Base-by-base conservation (phyloP, 2,329 filamentous ascomycete species). In the Fusarium lyarnte region DNA sequence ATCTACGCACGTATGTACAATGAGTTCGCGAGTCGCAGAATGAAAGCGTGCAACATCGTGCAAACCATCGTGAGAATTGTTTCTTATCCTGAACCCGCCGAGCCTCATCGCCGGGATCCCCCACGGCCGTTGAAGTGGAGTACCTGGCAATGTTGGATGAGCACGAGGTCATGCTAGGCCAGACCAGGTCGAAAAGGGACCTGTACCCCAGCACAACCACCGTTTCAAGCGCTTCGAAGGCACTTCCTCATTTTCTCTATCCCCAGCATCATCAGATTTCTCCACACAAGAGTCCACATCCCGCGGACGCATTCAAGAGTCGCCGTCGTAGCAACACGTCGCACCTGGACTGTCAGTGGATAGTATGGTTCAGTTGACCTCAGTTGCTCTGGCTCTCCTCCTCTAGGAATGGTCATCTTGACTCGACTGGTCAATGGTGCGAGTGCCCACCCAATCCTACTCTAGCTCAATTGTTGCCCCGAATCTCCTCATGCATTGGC, bases 381-480 rank as follows among this genome's bases (percentile, higher is more conserved):
- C 49, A 53, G 33, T 52, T 53, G 25, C 25, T 53, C 49, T 39
- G 49, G 54, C 52, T 58, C 58, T 54, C 23, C 63, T 51, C 23
- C n/a, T 62, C 54, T 62, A 25, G 61, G 65, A 72, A 70, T 69
- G 60, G 51, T 43, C 55, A 61, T 54, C 43, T 57, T 69, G 63
- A 61, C 59, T 60, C 52, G 64, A 61, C 61, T 60, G 59, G 36
- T 53, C 49, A 53, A 41, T 41, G 49, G 78, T 78, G 79, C 78
- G 76, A 79, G 77, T 78, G 74, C 69, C 74, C 73, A 72, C 74
- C 70, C 74, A 72, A 61, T 65, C 75, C 66, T 69, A 74, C 72
- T 76, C 75, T 76, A 73, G 72, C 63, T 74, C 74, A 71, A 68
- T 76, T 59, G 72, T 65, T 63, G 63, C 57, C 69, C 59, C 63